Base-by-base conservation (phyloP, 2,329 filamentous ascomycete genomes). In the Penicillium expansum region DNA sequence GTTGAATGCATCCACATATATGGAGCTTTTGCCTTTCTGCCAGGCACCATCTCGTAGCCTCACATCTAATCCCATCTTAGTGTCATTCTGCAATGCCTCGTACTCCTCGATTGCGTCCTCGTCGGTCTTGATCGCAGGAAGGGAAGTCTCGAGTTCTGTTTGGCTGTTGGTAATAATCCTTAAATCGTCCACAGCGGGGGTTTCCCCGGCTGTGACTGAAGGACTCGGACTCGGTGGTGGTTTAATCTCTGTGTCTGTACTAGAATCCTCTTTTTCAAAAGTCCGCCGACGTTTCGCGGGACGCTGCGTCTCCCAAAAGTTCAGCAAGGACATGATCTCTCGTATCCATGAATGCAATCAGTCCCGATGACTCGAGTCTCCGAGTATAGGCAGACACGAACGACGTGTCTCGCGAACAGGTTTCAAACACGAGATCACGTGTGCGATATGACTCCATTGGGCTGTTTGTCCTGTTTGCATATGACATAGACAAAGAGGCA, bases 1-100 rank as follows among this genome's bases (percentile, higher is more conserved):
- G 68, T 96, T 96, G 79, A 99, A 99, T 0, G 94, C 94, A 76
- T 99, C 94, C 18, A 97, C 91, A 67, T 99, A 99, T 54, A 99
- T 91, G 1, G 92, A 97, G 68, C 87, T 95, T 71, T 86, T 87
- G 0, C 91, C 91, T 67, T 82, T 85, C 5, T 86, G 75, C 91
- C 91, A 96, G 58, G 77, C 82, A 49, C 79, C 79, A 50, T 85
- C 76, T 56, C 80, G 80, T 14, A 88, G 69, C 8, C 83, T 79
- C 37, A 79, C 76, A 60, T 82, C 79, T 5, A 79, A 68, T 59
- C 73, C 67, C 33, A 68, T 67, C 9, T 79, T 69, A 9, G 70
- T 67, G n/a, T 68, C 66, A 2, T 52, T 82, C 63, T 83, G 83
- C 61, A 86, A 86, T 2, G 80, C 79, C 73, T 96, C 90, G 67